Evolutionary conservation across 768 basidiomycete species (phyloP).

Genomic region (Psilocybe tampanensis): DNA sequence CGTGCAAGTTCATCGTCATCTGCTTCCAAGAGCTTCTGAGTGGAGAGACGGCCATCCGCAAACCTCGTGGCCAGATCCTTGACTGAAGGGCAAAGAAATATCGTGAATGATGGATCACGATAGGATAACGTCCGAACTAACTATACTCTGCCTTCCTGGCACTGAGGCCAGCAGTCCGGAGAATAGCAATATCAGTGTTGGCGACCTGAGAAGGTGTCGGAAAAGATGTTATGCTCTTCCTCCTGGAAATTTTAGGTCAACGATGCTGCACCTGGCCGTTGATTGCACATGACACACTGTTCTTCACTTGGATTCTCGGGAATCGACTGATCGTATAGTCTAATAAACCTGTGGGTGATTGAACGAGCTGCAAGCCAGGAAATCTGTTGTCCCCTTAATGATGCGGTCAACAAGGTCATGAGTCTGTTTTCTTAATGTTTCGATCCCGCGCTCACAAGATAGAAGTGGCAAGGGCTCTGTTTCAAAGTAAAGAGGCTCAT

Average conservation of each 20-base stretch:
- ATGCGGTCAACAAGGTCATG: neutral
- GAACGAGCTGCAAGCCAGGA: conserved; percentile 87
- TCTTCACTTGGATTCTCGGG: conserved; percentile 67
- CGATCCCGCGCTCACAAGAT: conserved; percentile 55
- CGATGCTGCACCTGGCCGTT: neutral
- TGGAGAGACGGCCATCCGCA: conserved; percentile 77
- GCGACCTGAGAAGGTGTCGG: conserved; percentile 74
- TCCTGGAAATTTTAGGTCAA: conserved; percentile 13
- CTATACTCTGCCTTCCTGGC: conserved; percentile 90
- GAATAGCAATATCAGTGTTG: conserved; percentile 53
- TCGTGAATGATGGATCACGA: neutral
- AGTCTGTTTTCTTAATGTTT: neutral
- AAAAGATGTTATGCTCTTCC: conserved; percentile 43
- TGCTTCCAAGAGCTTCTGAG: conserved; percentile 67
- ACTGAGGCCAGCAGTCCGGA: conserved; percentile 79
- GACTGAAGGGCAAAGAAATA: conserved; percentile 45
- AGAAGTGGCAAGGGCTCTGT: conserved; percentile 68
- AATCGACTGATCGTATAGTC: conserved; percentile 72
- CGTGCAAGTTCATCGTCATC: conserved; percentile 76
- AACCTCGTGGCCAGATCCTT: conserved; percentile 80
- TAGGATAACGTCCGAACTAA: conserved; percentile 31
- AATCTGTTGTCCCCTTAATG: conserved; percentile 71
- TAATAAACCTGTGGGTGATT: conserved; percentile 77
- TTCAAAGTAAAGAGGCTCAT: neutral
- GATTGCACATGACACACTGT: conserved; percentile 34